Evolutionary conservation across 2,329 filamentous ascomycete species (phyloP).

Genomic region (Fusarium goolgardi): DNA sequence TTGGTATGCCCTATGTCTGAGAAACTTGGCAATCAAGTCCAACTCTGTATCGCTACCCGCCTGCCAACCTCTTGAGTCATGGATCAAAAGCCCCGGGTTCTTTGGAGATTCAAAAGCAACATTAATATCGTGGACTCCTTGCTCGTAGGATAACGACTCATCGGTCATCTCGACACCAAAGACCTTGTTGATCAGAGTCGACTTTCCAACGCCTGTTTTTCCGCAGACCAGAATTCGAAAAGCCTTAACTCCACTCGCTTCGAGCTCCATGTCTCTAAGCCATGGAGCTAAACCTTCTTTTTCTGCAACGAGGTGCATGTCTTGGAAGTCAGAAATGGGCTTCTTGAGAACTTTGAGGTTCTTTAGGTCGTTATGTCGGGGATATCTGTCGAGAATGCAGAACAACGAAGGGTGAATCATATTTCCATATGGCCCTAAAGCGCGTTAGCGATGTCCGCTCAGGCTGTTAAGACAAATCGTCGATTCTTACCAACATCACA

Average conservation of each 20-base stretch:
- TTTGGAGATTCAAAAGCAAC: conserved; percentile 44
- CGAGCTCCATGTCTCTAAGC: conserved; percentile 40
- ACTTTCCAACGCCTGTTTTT: conserved; percentile 45
- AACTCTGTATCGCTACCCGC: conserved; percentile 43
- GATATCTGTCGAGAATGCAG: conserved; percentile 43
- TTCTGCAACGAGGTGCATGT: conserved; percentile 23
- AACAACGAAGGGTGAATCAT: conserved; percentile 43
- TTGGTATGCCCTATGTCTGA: conserved; percentile 43
- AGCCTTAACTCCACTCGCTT: conserved; percentile 44
- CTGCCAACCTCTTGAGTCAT: conserved; percentile 46
- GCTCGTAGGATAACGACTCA: conserved; percentile 41
- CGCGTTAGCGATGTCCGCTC: background rate
- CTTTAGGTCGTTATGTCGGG: conserved; percentile 37
- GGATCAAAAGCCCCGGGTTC: conserved; percentile 43
- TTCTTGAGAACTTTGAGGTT: conserved; percentile 34
- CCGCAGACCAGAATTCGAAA: conserved; percentile 45
- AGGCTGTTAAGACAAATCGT: background rate
- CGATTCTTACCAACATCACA: conserved; percentile 14
- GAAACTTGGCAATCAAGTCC: conserved; percentile 45
- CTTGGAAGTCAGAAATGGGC: conserved; percentile 41
- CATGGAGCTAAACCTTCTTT: conserved; percentile 32
- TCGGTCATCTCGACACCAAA: conserved; percentile 45
- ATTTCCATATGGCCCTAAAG: conserved; percentile 29
- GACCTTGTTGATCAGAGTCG: conserved; percentile 46
- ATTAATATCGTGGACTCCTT: conserved; percentile 46